These are phyloP conservation scores for Dioscorea cayenensis DNA, from an alignment of 116 monocot species.

Conservation along the genomic window DNA sequence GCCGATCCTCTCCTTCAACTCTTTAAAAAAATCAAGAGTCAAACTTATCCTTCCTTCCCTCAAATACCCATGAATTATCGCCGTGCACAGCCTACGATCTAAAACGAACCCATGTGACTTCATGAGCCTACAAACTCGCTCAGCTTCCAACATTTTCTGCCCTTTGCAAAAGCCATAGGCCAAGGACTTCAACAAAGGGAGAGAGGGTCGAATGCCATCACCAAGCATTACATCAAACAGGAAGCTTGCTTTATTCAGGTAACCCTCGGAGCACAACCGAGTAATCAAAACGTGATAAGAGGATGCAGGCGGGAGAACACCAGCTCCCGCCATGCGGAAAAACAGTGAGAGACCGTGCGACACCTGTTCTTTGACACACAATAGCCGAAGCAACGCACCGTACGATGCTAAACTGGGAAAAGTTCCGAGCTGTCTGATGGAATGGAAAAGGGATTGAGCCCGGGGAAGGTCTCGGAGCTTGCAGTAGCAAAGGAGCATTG, in stretches of 20 bases:
- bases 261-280: too few relatives aligned
- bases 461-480: too few relatives aligned
- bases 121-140: slow-evolving; percentile 26
- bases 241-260: slow-evolving; percentile 24
- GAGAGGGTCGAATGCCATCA: slow-evolving; percentile 9
- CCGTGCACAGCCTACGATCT: slow-evolving; percentile 20
- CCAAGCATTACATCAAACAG: slow-evolving; percentile 32
- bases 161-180: slow-evolving; percentile 18
- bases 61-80: slow-evolving; percentile 22
- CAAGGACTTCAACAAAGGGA: slow-evolving; percentile 17
- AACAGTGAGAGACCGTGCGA: too few relatives aligned
- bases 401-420: too few relatives aligned
- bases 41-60: slow-evolving; percentile 26
- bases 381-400: too few relatives aligned
- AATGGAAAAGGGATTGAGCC: too few relatives aligned
- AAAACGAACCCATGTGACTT: slow-evolving; percentile 16
- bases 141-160: slow-evolving; percentile 18
- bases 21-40: slow-evolving; percentile 26
- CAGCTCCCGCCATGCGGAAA: too few relatives aligned
- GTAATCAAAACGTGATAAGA: too few relatives aligned
- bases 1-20: slow-evolving; percentile 8
- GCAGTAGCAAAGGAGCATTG: too few relatives aligned
- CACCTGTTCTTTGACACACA: too few relatives aligned
- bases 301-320: too few relatives aligned
- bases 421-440: too few relatives aligned